Percentiles rank a stretch among this genome's conserved stretches.
Conservation (phyloP, 2,329 filamentous ascomycete genomes). For the Paracamarosporium sp. region DNA sequence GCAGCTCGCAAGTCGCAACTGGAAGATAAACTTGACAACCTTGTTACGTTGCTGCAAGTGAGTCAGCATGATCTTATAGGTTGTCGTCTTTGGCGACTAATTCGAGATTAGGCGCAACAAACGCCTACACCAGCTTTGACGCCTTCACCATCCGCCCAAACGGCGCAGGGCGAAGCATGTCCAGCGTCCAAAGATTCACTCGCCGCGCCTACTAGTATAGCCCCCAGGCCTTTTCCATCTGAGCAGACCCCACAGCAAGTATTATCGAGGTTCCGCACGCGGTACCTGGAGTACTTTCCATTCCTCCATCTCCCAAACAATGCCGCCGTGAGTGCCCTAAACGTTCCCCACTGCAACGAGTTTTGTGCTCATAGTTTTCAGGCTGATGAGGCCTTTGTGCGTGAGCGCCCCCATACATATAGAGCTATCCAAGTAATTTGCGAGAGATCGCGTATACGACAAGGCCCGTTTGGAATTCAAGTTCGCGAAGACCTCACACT, state of each 20-base stretch:
- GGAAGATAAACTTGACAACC: constrained; percentile 40
- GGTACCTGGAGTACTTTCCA: constrained; percentile 19
- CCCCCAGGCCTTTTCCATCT: background rate
- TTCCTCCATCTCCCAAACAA: constrained; percentile 13
- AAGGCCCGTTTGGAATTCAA: constrained; percentile 13
- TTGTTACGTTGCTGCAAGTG: constrained; percentile 35
- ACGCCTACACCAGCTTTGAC: background rate
- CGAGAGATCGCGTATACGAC: constrained; percentile 6
- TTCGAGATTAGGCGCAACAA: background rate
- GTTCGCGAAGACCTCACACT: constrained; percentile 12
- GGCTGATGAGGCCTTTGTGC: constrained; percentile 12
- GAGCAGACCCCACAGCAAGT: constrained; percentile 7
- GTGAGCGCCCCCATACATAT: constrained; percentile 19
- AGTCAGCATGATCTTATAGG: background rate
- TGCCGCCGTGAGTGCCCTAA: background rate
- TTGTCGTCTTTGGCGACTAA: background rate
- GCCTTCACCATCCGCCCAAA: background rate
- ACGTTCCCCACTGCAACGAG: background rate
- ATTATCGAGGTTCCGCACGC: constrained; percentile 15
- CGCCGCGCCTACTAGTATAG: background rate
- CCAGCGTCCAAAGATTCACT: background rate
- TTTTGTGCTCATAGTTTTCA: background rate
- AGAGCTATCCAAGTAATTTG: constrained; percentile 10
- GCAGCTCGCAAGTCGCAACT: constrained; percentile 21
- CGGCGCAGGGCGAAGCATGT: background rate